phyloP scores from a whole-genome alignment of 768 basidiomycete genomes.

The Mycena olivaceomarginata region DNA sequence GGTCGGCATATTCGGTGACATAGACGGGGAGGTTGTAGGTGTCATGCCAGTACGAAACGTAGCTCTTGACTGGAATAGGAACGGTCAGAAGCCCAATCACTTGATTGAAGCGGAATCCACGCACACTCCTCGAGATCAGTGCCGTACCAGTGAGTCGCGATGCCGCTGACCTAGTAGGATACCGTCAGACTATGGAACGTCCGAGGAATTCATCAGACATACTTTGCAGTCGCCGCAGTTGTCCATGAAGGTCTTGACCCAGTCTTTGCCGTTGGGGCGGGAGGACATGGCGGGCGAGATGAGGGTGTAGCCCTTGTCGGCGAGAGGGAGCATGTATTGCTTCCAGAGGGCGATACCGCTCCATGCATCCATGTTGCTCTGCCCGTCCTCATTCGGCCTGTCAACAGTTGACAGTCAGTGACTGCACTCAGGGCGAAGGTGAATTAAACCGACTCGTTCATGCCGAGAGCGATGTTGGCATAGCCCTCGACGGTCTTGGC shows the following conservation, averaged over 20 bases:
- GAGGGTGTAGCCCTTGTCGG: constrained; percentile 72
- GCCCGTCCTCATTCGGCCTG: constrained; percentile 81
- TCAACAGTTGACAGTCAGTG: constrained; percentile 16
- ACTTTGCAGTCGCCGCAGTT: constrained; percentile 68
- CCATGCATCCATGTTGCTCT: constrained; percentile 76
- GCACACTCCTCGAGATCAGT: constrained; percentile 57
- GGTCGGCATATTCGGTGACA: constrained; percentile 82
- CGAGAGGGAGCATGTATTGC: constrained; percentile 76
- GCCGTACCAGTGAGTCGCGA: constrained; percentile 86
- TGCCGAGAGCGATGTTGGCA: constrained; percentile 70
- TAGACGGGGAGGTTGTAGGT: constrained; percentile 52
- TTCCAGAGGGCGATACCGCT: constrained; percentile 75
- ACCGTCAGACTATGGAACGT: not conserved
- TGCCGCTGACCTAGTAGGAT: constrained; percentile 66
- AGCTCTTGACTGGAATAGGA: constrained; percentile 19
- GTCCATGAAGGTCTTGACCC: constrained; percentile 71
- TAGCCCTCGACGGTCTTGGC: constrained; percentile 69
- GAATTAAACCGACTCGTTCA: constrained; percentile 82
- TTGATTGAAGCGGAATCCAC: not conserved
- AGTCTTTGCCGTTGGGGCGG: constrained; percentile 68
- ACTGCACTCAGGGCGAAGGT: not conserved
- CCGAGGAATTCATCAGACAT: constrained; percentile 50
- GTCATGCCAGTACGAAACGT: constrained; percentile 54
- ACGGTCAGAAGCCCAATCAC: not conserved
- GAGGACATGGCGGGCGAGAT: constrained; percentile 83